phyloP scores from a whole-genome alignment of 495 filamentous ascomycete species.

The Astrocystis sublimbata region DNA sequence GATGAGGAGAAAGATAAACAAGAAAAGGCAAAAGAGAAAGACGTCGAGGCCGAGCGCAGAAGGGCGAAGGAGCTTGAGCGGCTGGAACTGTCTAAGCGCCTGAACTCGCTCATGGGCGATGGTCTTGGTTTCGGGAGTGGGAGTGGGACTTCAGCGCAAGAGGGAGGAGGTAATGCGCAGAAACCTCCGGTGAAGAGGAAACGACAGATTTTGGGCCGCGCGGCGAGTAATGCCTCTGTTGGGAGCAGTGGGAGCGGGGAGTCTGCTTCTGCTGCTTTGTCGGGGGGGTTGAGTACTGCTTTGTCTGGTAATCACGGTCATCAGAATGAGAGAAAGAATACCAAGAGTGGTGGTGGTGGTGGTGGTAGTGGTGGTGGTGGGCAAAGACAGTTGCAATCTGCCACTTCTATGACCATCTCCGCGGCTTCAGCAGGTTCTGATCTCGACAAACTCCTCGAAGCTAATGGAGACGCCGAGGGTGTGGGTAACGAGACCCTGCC shows the following conservation, averaged over 20 bases:
- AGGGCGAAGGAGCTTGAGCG: constrained; percentile 26
- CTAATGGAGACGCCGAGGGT: neutral
- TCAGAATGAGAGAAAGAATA: no score
- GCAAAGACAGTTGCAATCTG: neutral
- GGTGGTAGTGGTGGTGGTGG: no score
- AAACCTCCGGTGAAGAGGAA: constrained; percentile 39
- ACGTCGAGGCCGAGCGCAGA: constrained; percentile 17
- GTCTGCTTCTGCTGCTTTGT: constrained; percentile 18
- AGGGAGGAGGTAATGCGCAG: constrained; percentile 15
- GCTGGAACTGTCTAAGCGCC: constrained; percentile 26
- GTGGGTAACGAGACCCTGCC: constrained; percentile 26
- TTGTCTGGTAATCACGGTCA: no score
- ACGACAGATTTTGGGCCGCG: constrained; percentile 51
- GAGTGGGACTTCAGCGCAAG: constrained; percentile 22
- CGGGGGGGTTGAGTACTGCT: no score
- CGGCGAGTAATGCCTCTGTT: constrained; percentile 51
- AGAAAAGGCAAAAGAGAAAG: no score
- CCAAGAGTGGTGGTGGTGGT: no score
- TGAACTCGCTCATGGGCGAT: constrained; percentile 31
- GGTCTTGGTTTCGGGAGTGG: no score
- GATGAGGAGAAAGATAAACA: no score
- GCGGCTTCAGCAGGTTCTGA: constrained; percentile 11
- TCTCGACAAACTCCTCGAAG: constrained; percentile 21
- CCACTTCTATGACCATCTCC: constrained; percentile 1
- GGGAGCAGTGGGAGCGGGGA: constrained; percentile 34